Conservation (phyloP, 1,139 yeast species). For the Sugiyamaella grinbergsii region DNA sequence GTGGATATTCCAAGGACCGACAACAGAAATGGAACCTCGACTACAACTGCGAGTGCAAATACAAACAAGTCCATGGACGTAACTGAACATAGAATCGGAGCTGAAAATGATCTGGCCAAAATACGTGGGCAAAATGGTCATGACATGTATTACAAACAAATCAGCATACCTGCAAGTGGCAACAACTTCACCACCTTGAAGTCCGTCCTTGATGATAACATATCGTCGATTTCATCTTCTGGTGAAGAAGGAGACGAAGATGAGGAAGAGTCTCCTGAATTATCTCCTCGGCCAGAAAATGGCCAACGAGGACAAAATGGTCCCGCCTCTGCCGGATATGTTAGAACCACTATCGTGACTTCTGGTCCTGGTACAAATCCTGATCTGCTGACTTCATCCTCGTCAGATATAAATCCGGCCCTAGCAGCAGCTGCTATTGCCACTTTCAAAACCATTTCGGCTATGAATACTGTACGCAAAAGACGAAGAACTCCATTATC, state of each 20-base stretch:
- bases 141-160: too few relatives aligned
- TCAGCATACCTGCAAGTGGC: too few relatives aligned
- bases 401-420: conserved; percentile 4
- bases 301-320: too few relatives aligned
- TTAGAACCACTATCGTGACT: not conserved
- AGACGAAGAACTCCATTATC: conserved; percentile 32
- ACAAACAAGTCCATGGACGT: too few relatives aligned
- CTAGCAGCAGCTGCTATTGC: conserved; percentile 14
- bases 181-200: too few relatives aligned
- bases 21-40: not conserved
- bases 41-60: not conserved
- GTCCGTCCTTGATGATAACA: too few relatives aligned
- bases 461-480: conserved; percentile 18
- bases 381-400: not conserved
- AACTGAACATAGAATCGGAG: too few relatives aligned
- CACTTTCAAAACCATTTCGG: conserved; percentile 9
- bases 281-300: not conserved
- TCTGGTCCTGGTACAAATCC: not conserved
- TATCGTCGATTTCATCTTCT: not conserved
- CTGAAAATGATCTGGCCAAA: too few relatives aligned
- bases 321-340: too few relatives aligned
- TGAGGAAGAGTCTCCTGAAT: not conserved
- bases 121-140: too few relatives aligned
- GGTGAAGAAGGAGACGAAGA: not conserved
- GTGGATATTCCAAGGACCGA: not conserved